Base-by-base conservation (phyloP, 768 basidiomycete species). In the Chlorophyllum brunneum region DNA sequence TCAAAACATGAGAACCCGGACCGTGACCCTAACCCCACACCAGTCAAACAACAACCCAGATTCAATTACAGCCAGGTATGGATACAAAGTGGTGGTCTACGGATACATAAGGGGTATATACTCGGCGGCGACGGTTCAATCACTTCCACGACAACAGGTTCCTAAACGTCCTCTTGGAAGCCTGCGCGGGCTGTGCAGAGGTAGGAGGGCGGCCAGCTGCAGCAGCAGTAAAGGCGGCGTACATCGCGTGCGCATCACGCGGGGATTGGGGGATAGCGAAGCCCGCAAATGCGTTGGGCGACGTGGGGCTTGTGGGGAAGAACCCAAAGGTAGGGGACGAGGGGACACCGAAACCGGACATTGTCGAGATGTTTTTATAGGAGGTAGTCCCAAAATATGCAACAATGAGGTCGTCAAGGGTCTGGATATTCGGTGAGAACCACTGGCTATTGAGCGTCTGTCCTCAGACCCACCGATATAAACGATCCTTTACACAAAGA, bases 181-280 rank as follows among this genome's bases (percentile, higher is more conserved):
- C 18, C 24, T 37, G 43, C 22, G 44, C 20, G 16, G 51, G 13
- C 44, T 53, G 43, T 6, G 42, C 5, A 15, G 51, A 29, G 13
- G 51, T 18, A 7, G 51, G 43, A 20, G 43, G 37, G 9, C 23
- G 51, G 6, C 51, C 51, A 16, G 51, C 43, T 9, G 42, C 42
- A 39, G 51, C 27, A 4, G 51, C 36, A 24, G 67, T 58, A 51
- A 82, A 74, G 3, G 79, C 70, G 33, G 81, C 71, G 66, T 80
- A 83, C 78, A 82, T 80, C 56, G 67, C 66, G 59, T 85, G 80
- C 3, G 71, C 62, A 58, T 83, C 80, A 47, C 83, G 81, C 33
- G 83, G 83, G 59, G 80, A 75, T 65, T 79, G 79, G 63, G 82
- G 77, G 15, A 22, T n/a, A 22, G 29, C 15, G 49, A 85, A 72